A percentile compares a stretch with the other conserved stretches of the same genome.
These are phyloP conservation scores for Penicillium pulvis DNA, from an alignment of 495 filamentous ascomycete species.

Conservation along the genomic window DNA sequence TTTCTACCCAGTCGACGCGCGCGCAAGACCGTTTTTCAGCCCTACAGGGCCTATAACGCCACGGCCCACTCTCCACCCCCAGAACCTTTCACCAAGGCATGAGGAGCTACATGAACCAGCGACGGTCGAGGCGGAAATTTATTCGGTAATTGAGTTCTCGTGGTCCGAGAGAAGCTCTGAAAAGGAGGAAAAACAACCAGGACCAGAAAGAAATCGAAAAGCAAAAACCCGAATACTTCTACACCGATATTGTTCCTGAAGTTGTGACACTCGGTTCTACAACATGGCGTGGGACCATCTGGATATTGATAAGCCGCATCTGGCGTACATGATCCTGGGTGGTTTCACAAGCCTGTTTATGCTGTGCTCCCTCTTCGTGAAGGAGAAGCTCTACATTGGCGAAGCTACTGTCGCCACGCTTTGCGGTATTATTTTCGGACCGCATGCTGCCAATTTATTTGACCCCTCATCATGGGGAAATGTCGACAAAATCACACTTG, in stretches of 20 bases:
- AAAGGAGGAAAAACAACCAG: background rate
- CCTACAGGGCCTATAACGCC: slow-evolving; percentile 23
- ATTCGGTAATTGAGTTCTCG: slow-evolving; percentile 27
- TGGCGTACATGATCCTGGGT: slow-evolving; percentile 98
- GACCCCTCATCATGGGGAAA: slow-evolving; percentile 86
- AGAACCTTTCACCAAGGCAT: slow-evolving; percentile 30
- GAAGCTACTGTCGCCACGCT: slow-evolving; percentile 97
- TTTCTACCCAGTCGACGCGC: background rate
- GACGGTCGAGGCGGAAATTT: slow-evolving; percentile 28
- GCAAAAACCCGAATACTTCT: slow-evolving; percentile 2
- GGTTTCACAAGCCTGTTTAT: slow-evolving; percentile 99
- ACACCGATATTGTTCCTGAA: background rate
- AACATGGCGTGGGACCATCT: slow-evolving; percentile 93
- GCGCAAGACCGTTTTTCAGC: slow-evolving; percentile 14
- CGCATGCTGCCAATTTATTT: slow-evolving; percentile 90
- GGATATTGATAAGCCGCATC: slow-evolving; percentile 88
- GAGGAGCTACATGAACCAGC: slow-evolving; percentile 26
- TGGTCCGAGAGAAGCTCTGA: slow-evolving; percentile 7
- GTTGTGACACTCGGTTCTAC: slow-evolving; percentile 9
- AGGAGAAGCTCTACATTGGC: slow-evolving; percentile 97
- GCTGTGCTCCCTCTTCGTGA: slow-evolving; percentile 96
- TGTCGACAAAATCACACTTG: slow-evolving; percentile 91
- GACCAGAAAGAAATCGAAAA: background rate
- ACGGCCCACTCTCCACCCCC: slow-evolving; percentile 13
- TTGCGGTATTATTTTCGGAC: slow-evolving; percentile 96